A percentile compares a stretch with the other conserved stretches of the same genome.
Conservation (phyloP, 176 grass and related monocot genomes). For the Zoysia pacifica region DNA sequence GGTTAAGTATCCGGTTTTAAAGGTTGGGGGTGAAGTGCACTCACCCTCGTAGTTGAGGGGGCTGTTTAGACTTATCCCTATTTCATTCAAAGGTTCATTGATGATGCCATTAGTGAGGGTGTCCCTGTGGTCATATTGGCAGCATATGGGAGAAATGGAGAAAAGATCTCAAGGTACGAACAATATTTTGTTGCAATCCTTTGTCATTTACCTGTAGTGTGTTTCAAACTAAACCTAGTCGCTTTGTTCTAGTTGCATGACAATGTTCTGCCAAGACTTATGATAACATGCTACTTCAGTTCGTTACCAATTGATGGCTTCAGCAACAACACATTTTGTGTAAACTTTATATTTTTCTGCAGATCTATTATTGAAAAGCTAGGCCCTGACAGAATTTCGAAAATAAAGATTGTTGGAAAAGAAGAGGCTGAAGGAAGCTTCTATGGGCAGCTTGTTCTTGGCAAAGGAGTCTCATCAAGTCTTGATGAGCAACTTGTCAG, state of each 20-base stretch:
- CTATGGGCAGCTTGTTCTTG: conserved; percentile 90
- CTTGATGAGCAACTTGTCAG: conserved; percentile 83
- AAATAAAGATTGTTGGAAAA: conserved; percentile 86
- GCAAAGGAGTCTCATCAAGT: conserved; percentile 71
- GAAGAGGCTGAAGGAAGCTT: conserved; percentile 88
- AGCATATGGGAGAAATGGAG: conserved; percentile 79
- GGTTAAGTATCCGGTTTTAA: no score
- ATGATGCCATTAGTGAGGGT: conserved; percentile 79
- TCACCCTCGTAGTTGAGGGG: no score
- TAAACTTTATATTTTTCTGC: conserved; percentile 13
- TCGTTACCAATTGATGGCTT: not conserved
- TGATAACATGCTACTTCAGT: not conserved
- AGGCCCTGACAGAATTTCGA: conserved; percentile 68
- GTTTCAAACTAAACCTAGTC: not conserved
- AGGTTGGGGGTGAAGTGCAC: no score
- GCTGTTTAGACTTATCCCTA: not conserved
- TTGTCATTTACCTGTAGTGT: conserved; percentile 5
- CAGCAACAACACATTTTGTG: not conserved
- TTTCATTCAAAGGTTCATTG: conserved; percentile 71
- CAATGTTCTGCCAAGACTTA: conserved; percentile 17
- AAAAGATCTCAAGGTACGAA: conserved; percentile 76
- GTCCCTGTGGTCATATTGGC: conserved; percentile 67
- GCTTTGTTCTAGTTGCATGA: not conserved
- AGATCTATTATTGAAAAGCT: conserved; percentile 78
- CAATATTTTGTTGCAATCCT: conserved; percentile 4